Evolutionary conservation across 257 asterid genomes (phyloP).

Genomic region (Solanum clarkiae): DNA sequence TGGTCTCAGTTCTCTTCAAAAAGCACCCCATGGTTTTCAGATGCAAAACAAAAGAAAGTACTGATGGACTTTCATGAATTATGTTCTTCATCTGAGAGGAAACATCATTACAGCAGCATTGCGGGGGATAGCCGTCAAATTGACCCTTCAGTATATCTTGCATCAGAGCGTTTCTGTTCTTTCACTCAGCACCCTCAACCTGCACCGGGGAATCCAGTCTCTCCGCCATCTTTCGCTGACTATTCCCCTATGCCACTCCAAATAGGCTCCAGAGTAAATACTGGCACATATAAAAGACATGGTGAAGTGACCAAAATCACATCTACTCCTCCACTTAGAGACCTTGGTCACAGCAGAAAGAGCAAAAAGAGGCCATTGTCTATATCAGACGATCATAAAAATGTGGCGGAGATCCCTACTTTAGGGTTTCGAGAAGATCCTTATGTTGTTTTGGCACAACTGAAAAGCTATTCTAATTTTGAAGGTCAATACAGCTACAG

Average conservation of each 20-base stretch:
- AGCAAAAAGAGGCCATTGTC: constrained; percentile 20
- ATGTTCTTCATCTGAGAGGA: constrained; percentile 5
- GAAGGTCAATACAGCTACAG: constrained; percentile 5
- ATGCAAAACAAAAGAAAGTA: constrained; percentile 18
- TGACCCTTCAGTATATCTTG: constrained; percentile 12
- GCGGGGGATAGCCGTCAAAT: constrained; percentile 11
- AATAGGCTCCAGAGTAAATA: constrained; percentile 11
- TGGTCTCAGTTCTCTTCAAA: constrained; percentile 23
- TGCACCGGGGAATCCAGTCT: constrained; percentile 11
- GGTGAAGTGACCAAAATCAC: constrained; percentile 8
- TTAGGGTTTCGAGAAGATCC: constrained; percentile 19
- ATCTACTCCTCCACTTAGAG: constrained; percentile 3
- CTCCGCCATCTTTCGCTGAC: constrained; percentile 9
- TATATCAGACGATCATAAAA: constrained; percentile 14
- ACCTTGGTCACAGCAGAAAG: constrained; percentile 15
- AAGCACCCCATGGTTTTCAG: constrained; percentile 18
- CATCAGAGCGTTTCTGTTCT: constrained; percentile 8
- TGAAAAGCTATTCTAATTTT: constrained; percentile 1
- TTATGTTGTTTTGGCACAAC: constrained; percentile 1
- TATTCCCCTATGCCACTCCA: constrained; percentile 12
- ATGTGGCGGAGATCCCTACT: constrained; percentile 20
- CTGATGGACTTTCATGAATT: constrained; percentile 7
- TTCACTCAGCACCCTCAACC: constrained; percentile 8
- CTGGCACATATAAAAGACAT: constrained; percentile 11
- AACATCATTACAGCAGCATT: constrained; percentile 11